Evolutionary conservation across 768 basidiomycete species (phyloP).

Genomic region (Tylopilus cervinicoccineus): DNA sequence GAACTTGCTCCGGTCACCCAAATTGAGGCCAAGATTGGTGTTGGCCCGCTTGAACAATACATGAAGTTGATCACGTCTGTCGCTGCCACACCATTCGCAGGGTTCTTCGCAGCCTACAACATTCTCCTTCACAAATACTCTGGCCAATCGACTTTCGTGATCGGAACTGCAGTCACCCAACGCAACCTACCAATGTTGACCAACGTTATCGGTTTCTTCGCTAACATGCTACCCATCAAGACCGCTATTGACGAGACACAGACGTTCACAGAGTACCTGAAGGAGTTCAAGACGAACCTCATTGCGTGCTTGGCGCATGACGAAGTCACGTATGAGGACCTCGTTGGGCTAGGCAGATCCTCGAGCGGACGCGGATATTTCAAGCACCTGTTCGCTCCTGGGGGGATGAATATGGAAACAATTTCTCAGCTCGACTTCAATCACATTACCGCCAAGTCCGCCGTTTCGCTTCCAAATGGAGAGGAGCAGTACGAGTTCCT

Average conservation of each 20-base stretch:
- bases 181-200: constrained; percentile 26
- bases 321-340: constrained; percentile 30
- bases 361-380: constrained; percentile 27
- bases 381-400: constrained; percentile 30
- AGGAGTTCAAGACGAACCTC: constrained; percentile 20
- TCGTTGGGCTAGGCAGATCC: constrained; percentile 25
- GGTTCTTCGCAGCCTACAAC: constrained; percentile 31
- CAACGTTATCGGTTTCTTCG: constrained; percentile 29
- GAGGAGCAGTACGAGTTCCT: constrained; percentile 24
- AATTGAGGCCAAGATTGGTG: constrained; percentile 21
- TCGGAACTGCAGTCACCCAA: constrained; percentile 31
- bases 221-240: constrained; percentile 30
- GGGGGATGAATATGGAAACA: constrained; percentile 27
- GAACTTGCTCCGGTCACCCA: constrained; percentile 29
- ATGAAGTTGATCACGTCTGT: constrained; percentile 14
- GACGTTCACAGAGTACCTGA: constrained; percentile 24
- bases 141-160: constrained; percentile 24
- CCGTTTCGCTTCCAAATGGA: constrained; percentile 24
- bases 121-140: constrained; percentile 34
- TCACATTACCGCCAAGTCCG: constrained; percentile 14
- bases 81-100: constrained; percentile 25
- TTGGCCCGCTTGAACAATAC: constrained; percentile 20
- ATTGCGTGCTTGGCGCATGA: constrained; percentile 22
- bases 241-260: constrained; percentile 23
- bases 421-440: constrained; percentile 21